These are phyloP conservation scores for Pelargonium fulgidum DNA, from an alignment of 441 rosid genomes.

Conservation along the genomic window DNA sequence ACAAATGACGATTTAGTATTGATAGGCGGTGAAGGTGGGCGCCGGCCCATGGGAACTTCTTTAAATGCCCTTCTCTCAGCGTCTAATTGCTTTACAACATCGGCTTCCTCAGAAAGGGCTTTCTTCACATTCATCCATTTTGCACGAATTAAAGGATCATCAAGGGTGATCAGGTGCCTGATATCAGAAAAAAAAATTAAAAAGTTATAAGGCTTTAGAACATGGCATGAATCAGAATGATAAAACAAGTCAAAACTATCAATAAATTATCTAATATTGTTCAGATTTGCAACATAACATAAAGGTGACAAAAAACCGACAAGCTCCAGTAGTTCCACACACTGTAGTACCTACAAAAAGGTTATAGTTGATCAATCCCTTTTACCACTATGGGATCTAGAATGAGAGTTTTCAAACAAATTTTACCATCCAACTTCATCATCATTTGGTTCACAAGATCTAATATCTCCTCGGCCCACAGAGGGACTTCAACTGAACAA, in stretches of 20 bases:
- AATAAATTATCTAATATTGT: neutral
- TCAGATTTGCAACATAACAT: neutral
- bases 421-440: neutral
- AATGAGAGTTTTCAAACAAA: neutral
- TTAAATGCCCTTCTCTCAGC: constrained; percentile 87
- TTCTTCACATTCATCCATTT: constrained; percentile 97
- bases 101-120: constrained; percentile 84
- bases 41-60: constrained; percentile 63
- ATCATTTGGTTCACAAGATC: neutral
- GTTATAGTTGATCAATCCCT: neutral
- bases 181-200: constrained; percentile 6
- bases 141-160: constrained; percentile 71
- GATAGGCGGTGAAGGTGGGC: constrained; percentile 82
- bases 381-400: neutral
- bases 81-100: constrained; percentile 89
- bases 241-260: neutral
- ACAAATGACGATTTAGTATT: constrained; percentile 77
- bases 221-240: neutral
- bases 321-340: neutral
- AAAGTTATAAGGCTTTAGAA: neutral
- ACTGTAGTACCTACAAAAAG: neutral
- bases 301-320: neutral
- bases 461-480: neutral
- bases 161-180: constrained; percentile 79
- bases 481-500: neutral